A percentile compares a stretch with the other conserved stretches of the same genome.
Conservation (phyloP, 1,284 basidiomycete genomes). For the Peniophora sp. region DNA sequence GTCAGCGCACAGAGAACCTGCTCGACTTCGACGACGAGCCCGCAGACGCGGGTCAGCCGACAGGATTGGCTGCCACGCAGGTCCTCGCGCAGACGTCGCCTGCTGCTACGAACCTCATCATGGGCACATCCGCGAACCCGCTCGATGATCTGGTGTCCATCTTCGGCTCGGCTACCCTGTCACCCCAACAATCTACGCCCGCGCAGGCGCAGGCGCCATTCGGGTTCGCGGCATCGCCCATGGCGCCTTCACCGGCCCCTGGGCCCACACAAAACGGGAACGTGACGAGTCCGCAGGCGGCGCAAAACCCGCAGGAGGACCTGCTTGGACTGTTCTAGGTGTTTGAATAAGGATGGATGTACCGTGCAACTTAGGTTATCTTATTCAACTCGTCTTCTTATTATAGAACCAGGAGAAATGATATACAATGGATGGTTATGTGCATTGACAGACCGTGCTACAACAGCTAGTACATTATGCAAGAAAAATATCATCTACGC, state of each 20-base stretch:
- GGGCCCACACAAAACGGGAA: slow-evolving; percentile 4
- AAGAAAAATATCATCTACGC: slow-evolving; percentile 18
- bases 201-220: slow-evolving; percentile 13
- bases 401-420: no score
- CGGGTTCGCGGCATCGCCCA: background rate
- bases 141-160: slow-evolving; percentile 88
- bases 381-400: no score
- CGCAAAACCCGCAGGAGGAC: slow-evolving; percentile 35
- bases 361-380: background rate
- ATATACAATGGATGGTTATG: background rate
- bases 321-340: slow-evolving; percentile 39
- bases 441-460: background rate
- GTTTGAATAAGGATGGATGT: background rate
- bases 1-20: slow-evolving; percentile 91
- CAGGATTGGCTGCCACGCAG: slow-evolving; percentile 68
- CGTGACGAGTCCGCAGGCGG: slow-evolving; percentile 4
- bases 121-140: slow-evolving; percentile 76
- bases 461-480: background rate
- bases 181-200: slow-evolving; percentile 16
- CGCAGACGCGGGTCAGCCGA: slow-evolving; percentile 50
- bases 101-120: slow-evolving; percentile 60
- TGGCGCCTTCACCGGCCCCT: slow-evolving; percentile 2
- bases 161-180: slow-evolving; percentile 52
- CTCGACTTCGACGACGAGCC: slow-evolving; percentile 85
- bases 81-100: slow-evolving; percentile 55